These are phyloP conservation scores for Neofusicoccum cordaticola DNA, from an alignment of 2,329 filamentous ascomycete genomes.

Conservation along the genomic window DNA sequence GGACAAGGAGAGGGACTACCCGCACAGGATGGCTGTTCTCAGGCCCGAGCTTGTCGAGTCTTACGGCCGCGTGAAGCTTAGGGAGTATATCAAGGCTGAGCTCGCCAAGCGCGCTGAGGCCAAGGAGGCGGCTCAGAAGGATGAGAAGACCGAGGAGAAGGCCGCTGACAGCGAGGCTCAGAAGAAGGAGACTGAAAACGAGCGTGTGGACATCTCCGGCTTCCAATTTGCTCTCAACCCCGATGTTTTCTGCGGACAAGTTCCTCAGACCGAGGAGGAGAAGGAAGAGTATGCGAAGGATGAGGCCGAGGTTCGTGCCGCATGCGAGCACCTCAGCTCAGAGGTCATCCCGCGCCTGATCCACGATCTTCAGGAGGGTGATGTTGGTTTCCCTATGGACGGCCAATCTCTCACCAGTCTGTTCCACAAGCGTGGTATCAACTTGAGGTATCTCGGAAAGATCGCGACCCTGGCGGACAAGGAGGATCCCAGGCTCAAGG, in stretches of 20 bases:
- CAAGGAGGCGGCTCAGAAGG: constrained; percentile 30
- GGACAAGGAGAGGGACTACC: constrained; percentile 61
- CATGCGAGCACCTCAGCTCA: constrained; percentile 72
- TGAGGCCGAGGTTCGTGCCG: constrained; percentile 82
- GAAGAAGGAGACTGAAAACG: constrained; percentile 46
- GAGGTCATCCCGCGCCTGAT: constrained; percentile 82
- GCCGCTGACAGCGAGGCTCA: constrained; percentile 29
- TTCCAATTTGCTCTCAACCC: constrained; percentile 91
- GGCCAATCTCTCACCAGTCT: constrained; percentile 85
- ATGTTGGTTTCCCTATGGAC: constrained; percentile 98
- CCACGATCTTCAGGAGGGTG: constrained; percentile 82
- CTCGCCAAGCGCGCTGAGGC: constrained; percentile 44
- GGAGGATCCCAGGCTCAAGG: constrained; percentile 66
- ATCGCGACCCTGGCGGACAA: constrained; percentile 64
- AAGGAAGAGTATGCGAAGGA: constrained; percentile 79
- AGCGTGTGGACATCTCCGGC: constrained; percentile 78
- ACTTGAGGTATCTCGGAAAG: constrained; percentile 90
- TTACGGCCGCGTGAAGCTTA: constrained; percentile 80
- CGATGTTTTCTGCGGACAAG: constrained; percentile 90
- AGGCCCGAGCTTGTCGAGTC: constrained; percentile 86
- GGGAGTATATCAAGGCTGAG: constrained; percentile 81
- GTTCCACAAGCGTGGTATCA: constrained; percentile 95
- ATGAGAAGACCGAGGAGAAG: constrained; percentile 30
- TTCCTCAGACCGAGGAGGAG: constrained; percentile 85
- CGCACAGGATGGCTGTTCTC: constrained; percentile 93